Conservation (phyloP, 495 filamentous ascomycete genomes). For the Darksidea phi region DNA sequence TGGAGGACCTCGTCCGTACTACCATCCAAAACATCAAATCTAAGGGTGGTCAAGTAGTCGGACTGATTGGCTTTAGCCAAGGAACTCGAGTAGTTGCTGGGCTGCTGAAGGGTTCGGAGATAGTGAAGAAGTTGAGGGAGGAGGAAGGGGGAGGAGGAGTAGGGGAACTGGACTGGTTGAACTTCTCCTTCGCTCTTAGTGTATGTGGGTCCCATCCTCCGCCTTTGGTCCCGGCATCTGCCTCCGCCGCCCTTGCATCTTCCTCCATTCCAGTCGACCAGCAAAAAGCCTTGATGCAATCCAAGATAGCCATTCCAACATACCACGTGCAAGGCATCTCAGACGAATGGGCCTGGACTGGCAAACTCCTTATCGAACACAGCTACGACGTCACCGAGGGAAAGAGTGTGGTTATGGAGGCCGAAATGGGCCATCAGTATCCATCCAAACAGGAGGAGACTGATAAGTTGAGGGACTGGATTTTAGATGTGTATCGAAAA, state of each 20-base stretch:
- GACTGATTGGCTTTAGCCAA: constrained; percentile 23
- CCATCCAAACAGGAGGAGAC: constrained; percentile 14
- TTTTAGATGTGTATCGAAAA: neutral
- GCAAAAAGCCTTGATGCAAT: neutral
- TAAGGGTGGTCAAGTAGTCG: constrained; percentile 17
- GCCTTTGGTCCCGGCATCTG: constrained; percentile 6
- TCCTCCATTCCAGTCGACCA: neutral
- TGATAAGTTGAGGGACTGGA: constrained; percentile 17
- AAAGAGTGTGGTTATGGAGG: constrained; percentile 13
- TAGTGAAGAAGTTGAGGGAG: neutral
- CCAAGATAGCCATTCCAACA: constrained; percentile 14
- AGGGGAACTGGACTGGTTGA: constrained; percentile 14
- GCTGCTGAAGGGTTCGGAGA: constrained; percentile 21
- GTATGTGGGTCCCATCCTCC: constrained; percentile 25
- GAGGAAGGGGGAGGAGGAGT: neutral
- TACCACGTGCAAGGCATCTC: constrained; percentile 13
- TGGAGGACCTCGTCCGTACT: constrained; percentile 4
- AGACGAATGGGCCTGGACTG: constrained; percentile 24
- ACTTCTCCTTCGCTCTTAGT: constrained; percentile 16
- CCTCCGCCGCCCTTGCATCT: neutral
- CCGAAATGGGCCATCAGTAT: constrained; percentile 29
- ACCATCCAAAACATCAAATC: neutral
- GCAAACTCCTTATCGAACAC: constrained; percentile 11
- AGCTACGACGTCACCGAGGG: constrained; percentile 12
- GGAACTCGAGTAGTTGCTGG: constrained; percentile 28